A percentile compares a stretch with the other conserved stretches of the same genome.
These are phyloP conservation scores for Guyanaporus albipodus DNA, from an alignment of 768 basidiomycete species.

Conservation along the genomic window DNA sequence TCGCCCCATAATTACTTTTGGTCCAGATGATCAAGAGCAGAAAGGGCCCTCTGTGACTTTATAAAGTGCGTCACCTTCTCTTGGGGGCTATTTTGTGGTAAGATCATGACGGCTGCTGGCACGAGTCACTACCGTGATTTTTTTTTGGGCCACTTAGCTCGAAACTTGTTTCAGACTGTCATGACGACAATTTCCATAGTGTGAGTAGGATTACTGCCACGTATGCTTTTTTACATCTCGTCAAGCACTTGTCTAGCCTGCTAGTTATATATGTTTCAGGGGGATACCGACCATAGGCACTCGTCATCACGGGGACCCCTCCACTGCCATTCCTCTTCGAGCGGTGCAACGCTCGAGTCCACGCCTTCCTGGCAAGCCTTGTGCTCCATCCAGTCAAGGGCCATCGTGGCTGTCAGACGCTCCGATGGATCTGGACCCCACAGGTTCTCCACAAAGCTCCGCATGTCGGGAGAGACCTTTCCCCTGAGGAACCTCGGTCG, in stretches of 20 bases:
- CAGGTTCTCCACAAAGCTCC: constrained; percentile 30
- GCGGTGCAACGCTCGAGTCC: constrained; percentile 1
- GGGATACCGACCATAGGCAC: constrained; percentile 11
- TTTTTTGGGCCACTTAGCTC: too few species aligned
- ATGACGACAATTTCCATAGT: too few species aligned
- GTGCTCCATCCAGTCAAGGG: constrained; percentile 23
- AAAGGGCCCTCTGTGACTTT: too few species aligned
- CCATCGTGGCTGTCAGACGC: constrained; percentile 24
- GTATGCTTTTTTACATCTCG: too few species aligned
- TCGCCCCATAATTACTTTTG: not conserved
- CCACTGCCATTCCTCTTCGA: constrained; percentile 21
- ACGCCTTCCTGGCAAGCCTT: constrained; percentile 10
- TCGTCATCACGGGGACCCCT: constrained; percentile 1
- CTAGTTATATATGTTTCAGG: not conserved
- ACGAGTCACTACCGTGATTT: too few species aligned
- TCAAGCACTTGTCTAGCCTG: too few species aligned
- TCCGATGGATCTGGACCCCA: constrained; percentile 16
- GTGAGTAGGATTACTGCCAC: too few species aligned
- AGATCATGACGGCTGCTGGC: not conserved
- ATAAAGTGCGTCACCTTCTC: not conserved
- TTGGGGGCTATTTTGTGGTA: not conserved
- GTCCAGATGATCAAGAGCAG: not conserved
- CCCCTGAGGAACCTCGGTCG: constrained; percentile 16
- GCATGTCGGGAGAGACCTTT: constrained; percentile 21
- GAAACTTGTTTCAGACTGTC: too few species aligned